phyloP scores from a whole-genome alignment of 768 basidiomycete species.

The Lactifluus subvellereus region DNA sequence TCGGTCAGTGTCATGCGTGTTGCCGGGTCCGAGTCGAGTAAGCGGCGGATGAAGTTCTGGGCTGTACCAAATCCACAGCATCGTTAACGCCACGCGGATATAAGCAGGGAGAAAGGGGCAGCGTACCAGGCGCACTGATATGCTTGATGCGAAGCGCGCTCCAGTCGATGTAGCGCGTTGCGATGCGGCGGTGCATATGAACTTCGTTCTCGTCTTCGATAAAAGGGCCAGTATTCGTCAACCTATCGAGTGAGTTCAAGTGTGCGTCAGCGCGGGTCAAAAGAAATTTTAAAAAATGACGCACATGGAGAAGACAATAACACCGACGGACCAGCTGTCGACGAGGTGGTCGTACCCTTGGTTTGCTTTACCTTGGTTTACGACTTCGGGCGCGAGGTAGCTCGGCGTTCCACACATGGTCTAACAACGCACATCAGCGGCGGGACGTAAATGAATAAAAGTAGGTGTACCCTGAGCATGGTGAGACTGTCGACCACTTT shows the following conservation, averaged over 20 bases:
- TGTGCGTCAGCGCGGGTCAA: background rate
- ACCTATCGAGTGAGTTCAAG: background rate
- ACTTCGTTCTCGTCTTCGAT: slow-evolving; percentile 13
- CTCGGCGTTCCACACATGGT: slow-evolving; percentile 97
- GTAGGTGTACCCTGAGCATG: slow-evolving; percentile 57
- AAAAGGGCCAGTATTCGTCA: slow-evolving; percentile 1
- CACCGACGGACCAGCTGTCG: slow-evolving; percentile 95
- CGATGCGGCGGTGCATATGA: slow-evolving; percentile 16
- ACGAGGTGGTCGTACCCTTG: slow-evolving; percentile 84
- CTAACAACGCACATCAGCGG: slow-evolving; percentile 30
- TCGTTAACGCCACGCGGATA: background rate
- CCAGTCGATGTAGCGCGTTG: slow-evolving; percentile 20
- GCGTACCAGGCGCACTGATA: slow-evolving; percentile 43
- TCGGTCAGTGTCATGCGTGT: slow-evolving; percentile 65
- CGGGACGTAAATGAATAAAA: background rate
- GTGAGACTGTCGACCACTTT: slow-evolving; percentile 82
- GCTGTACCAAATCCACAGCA: slow-evolving; percentile 35
- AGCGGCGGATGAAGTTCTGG: slow-evolving; percentile 55
- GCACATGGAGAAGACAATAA: slow-evolving; percentile 89
- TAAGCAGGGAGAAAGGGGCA: background rate
- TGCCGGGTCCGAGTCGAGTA: slow-evolving; percentile 61
- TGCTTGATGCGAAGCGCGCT: background rate
- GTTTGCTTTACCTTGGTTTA: slow-evolving; percentile 48
- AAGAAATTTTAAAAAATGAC: slow-evolving; percentile 25
- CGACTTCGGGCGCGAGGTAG: slow-evolving; percentile 92